Conservation (phyloP, 805 yeast species). For the Ogataea trehalophila region DNA sequence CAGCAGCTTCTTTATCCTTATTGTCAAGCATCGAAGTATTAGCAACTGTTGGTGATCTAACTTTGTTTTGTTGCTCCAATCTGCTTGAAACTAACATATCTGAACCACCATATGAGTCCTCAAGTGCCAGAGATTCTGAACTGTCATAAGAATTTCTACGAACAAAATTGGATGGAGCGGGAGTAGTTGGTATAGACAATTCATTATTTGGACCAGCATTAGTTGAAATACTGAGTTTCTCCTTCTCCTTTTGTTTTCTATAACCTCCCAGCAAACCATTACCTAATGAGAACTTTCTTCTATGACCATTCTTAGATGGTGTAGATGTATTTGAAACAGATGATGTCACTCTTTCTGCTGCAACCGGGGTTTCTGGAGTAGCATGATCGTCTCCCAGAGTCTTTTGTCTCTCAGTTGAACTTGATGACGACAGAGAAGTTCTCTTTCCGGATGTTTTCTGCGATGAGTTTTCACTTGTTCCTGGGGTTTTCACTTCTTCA, state of each 20-base stretch:
- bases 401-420: conserved; percentile 14
- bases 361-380: conserved; percentile 11
- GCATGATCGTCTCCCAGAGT: conserved; percentile 9
- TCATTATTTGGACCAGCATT: conserved; percentile 35
- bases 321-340: conserved; percentile 28
- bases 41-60: conserved; percentile 13
- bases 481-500: conserved; percentile 11
- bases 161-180: conserved; percentile 34
- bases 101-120: conserved; percentile 40
- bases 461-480: conserved; percentile 18
- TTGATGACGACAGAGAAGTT: conserved; percentile 17
- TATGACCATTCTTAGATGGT: conserved; percentile 36
- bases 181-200: conserved; percentile 34
- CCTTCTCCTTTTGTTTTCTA: conserved; percentile 41
- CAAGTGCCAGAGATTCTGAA: conserved; percentile 61
- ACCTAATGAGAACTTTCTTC: conserved; percentile 62
- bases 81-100: conserved; percentile 61
- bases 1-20: conserved; percentile 2
- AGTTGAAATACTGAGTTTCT: conserved; percentile 30
- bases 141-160: conserved; percentile 38
- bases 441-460: conserved; percentile 14
- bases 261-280: conserved; percentile 48
- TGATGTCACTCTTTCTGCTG: conserved; percentile 13
- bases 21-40: conserved; percentile 1
- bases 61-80: conserved; percentile 42